These are phyloP conservation scores for Davidsoniella australis DNA, from an alignment of 2,329 filamentous ascomycete species.

Conservation along the genomic window DNA sequence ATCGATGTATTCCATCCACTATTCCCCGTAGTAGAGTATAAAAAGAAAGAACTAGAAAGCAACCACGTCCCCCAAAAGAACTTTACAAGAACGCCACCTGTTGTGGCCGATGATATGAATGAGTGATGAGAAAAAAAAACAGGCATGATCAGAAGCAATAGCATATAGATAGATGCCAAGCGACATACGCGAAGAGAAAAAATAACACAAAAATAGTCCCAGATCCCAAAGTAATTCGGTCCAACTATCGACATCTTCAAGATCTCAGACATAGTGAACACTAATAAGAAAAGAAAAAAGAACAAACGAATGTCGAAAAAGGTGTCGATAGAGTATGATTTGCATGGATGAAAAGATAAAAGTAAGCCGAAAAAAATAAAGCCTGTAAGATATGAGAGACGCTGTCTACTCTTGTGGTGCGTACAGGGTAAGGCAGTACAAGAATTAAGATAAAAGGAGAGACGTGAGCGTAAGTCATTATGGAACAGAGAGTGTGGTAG, in stretches of 20 bases:
- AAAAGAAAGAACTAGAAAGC: no score
- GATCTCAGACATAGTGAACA: background rate
- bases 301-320: slow-evolving; percentile 1
- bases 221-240: background rate
- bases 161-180: background rate
- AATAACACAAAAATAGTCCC: background rate
- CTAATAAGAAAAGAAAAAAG: background rate
- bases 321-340: background rate
- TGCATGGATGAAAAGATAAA: background rate
- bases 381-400: slow-evolving; percentile 9
- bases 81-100: background rate
- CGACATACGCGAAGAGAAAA: background rate
- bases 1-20: slow-evolving; percentile 7
- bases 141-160: no score
- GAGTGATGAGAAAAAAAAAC: background rate
- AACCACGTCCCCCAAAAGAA: background rate
- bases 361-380: slow-evolving; percentile 2
- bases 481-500: slow-evolving; percentile 4
- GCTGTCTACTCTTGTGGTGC: slow-evolving; percentile 9
- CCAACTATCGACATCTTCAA: background rate
- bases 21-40: background rate
- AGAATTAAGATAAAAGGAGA: slow-evolving; percentile 12
- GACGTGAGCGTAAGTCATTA: slow-evolving; percentile 13
- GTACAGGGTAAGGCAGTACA: slow-evolving; percentile 9
- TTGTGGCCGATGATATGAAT: slow-evolving; percentile 1